Conservation (phyloP, 148 eudicot species). For the Chenopodium quinoa region DNA sequence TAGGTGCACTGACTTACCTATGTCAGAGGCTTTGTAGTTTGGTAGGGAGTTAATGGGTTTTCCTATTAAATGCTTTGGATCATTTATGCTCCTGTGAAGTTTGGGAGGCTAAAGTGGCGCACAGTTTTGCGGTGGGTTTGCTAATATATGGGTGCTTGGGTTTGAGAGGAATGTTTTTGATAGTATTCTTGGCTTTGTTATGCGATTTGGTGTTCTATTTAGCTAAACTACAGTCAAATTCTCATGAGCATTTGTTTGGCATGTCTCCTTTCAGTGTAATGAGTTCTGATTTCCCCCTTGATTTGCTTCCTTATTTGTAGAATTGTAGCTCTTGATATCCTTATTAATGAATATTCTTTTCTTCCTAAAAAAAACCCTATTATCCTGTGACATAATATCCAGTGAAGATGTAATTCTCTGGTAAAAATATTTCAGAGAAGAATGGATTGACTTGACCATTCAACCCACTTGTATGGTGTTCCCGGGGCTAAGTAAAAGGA, state of each 20-base stretch:
- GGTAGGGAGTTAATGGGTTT: neutral
- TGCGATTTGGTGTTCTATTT: neutral
- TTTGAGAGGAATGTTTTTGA: neutral
- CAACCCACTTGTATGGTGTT: neutral
- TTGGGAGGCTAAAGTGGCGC: neutral
- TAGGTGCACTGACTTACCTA: neutral
- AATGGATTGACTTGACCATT: neutral
- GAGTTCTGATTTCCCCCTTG: too few relatives aligned
- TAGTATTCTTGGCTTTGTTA: neutral
- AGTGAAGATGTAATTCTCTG: neutral
- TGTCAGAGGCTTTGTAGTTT: neutral
- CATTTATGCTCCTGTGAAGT: neutral
- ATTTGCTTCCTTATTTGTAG: too few relatives aligned
- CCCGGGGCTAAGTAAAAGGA: neutral
- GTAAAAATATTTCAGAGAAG: neutral
- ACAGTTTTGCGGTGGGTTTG: neutral
- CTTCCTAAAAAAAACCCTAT: neutral
- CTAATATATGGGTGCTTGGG: neutral
- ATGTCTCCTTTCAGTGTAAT: neutral
- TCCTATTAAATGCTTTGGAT: neutral
- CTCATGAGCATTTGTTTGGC: neutral
- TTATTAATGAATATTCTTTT: neutral
- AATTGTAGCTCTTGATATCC: neutral
- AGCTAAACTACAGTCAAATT: neutral
- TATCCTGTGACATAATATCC: neutral